Evolutionary conservation across 495 filamentous ascomycete species (phyloP), one percentile per base, ranked within the genome.

Genomic region (Hypoxylon lienhwacheense): DNA sequence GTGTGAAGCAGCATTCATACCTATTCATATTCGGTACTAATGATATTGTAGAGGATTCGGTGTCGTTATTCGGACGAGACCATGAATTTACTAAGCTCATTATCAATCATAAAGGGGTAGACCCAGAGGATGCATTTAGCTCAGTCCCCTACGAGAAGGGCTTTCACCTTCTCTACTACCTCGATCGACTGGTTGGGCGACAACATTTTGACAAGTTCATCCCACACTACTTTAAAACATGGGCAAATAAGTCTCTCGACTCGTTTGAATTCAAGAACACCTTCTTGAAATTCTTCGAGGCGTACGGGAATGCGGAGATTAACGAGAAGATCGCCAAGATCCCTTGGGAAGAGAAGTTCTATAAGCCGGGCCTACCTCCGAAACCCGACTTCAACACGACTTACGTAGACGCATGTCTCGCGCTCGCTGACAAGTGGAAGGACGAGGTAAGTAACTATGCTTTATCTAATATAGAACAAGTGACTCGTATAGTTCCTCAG

Each of bases 121-220:
- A 97, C 64, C 92, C 92, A 0, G 93, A 97, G 69, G 92, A 98
- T 73, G 89, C 91, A 5, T 98, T 96, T 71, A 91, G 87, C 40
- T 85, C 81, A 21, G 76, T 97, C 20, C 93, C 93, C 0, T 89
- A 89, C 46, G 87, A 85, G 62, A 85, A 85, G 67, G 78, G 73
- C 33, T 77, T 78, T 57, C 72, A 78, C 53, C 76, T 77, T 40
- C 67, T 98, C 43, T 96, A 86, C 67, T 80, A 88, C 56, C 79
- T 98, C 6, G 93, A 98, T 55, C 85, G 83, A 21, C 76, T 93
- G 7, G 75, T 98, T 1, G 90, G 91, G n/a, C 85, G 88, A 59
- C 76, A 84, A 31, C 86, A 89, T 63, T 98, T 90, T 72, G 86
- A 97, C 76, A 85, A 81, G 54, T 98, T 96, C 71, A 96, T 98